Conservation (phyloP, 2,329 filamentous ascomycete genomes). For the Phoma sp. region DNA sequence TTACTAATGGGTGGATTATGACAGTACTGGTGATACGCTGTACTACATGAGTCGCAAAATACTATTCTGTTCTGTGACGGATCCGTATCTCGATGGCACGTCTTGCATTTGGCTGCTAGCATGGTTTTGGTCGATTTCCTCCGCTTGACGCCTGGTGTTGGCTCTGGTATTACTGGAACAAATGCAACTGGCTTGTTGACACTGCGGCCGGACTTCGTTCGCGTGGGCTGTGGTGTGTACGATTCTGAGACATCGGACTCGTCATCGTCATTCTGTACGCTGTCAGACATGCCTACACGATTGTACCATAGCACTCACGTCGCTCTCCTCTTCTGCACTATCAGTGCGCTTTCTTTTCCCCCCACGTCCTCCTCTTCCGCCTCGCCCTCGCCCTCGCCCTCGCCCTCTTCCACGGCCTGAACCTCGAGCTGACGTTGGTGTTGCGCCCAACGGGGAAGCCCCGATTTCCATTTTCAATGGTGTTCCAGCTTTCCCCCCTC, state of each 20-base stretch:
- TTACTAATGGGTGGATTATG: slow-evolving; percentile 78
- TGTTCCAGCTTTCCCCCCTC: slow-evolving; percentile 45
- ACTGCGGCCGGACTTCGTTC: slow-evolving; percentile 78
- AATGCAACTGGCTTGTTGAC: slow-evolving; percentile 71
- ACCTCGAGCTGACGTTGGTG: slow-evolving; percentile 45
- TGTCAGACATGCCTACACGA: slow-evolving; percentile 22
- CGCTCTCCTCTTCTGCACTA: slow-evolving; percentile 43
- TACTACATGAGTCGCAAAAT: slow-evolving; percentile 83
- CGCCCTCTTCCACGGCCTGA: slow-evolving; percentile 48
- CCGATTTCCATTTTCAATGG: slow-evolving; percentile 43
- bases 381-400: slow-evolving; percentile 44
- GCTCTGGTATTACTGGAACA: slow-evolving; percentile 62
- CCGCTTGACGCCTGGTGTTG: slow-evolving; percentile 59
- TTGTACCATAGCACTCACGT: slow-evolving; percentile 34
- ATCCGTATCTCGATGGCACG: slow-evolving; percentile 75
- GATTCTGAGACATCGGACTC: slow-evolving; percentile 53
- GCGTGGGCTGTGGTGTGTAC: slow-evolving; percentile 66
- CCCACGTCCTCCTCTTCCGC: slow-evolving; percentile 46
- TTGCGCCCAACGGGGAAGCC: slow-evolving; percentile 30
- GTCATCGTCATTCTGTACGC: slow-evolving; percentile 32
- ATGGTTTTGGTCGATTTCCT: slow-evolving; percentile 65
- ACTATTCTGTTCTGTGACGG: slow-evolving; percentile 81
- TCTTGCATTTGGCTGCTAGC: slow-evolving; percentile 69
- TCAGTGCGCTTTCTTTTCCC: slow-evolving; percentile 51
- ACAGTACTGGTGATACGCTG: slow-evolving; percentile 81